Percentiles rank a stretch among this genome's conserved stretches.
phyloP scores from a whole-genome alignment of 176 grass and related monocot genomes.

The Elymus sibiricus region DNA sequence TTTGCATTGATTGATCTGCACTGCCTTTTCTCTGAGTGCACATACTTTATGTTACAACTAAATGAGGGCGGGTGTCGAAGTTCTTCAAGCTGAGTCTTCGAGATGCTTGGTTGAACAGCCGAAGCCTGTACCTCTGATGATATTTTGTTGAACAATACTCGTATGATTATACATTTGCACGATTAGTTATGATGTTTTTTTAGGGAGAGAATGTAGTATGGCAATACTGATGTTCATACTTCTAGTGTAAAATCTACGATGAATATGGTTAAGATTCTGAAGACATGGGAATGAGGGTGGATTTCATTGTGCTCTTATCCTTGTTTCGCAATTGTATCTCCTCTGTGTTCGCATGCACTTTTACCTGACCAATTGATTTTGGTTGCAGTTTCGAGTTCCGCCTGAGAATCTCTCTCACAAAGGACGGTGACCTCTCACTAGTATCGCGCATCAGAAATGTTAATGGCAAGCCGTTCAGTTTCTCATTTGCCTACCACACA shows the following conservation, averaged over 20 bases:
- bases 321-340: background rate
- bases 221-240: background rate
- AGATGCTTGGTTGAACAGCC: background rate
- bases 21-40: background rate
- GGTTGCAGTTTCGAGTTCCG: slow-evolving; percentile 85
- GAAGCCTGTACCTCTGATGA: background rate
- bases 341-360: background rate
- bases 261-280: background rate
- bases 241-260: background rate
- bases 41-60: slow-evolving; percentile 13
- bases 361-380: slow-evolving; percentile 18
- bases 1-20: slow-evolving; percentile 5
- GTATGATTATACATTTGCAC: background rate
- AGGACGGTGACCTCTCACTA: slow-evolving; percentile 65
- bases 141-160: background rate
- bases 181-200: background rate
- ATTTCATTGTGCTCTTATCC: background rate
- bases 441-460: slow-evolving; percentile 82
- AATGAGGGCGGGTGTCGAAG: background rate
- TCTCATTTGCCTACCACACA: slow-evolving; percentile 97
- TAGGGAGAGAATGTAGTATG: background rate
- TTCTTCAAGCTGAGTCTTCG: background rate
- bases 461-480: slow-evolving; percentile 87
- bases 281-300: background rate
- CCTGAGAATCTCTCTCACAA: slow-evolving; percentile 75